Conservation (phyloP, 306 rosid species). For the Dalbergia cultrata region DNA sequence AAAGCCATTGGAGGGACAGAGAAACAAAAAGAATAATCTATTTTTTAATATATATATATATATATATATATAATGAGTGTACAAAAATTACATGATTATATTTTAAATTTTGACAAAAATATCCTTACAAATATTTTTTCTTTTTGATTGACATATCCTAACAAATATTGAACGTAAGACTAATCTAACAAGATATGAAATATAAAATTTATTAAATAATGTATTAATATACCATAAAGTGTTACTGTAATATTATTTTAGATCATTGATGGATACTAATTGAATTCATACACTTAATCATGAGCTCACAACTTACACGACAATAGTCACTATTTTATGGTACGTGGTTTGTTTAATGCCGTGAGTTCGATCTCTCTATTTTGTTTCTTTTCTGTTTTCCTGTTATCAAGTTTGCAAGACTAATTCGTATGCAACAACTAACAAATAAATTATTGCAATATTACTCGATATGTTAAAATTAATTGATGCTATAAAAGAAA, state of each 20-base stretch:
- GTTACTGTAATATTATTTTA: no score
- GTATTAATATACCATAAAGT: no score
- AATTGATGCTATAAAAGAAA: slow-evolving; percentile 16
- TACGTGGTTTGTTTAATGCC: neutral
- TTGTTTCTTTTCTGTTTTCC: neutral
- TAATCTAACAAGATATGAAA: neutral
- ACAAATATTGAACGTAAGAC: neutral
- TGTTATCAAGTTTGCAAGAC: neutral
- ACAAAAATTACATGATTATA: no score
- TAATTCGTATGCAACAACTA: slow-evolving; percentile 13
- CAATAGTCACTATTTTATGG: neutral
- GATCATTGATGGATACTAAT: neutral
- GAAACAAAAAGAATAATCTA: neutral
- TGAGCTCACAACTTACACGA: neutral
- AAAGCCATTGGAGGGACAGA: slow-evolving; percentile 5
- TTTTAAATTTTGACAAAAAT: neutral
- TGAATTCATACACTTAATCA: neutral
- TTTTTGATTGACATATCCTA: neutral
- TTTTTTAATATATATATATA: no score
- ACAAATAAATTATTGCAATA: slow-evolving; percentile 28
- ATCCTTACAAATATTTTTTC: neutral
- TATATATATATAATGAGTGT: no score
- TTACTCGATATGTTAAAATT: slow-evolving; percentile 14
- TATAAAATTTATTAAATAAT: neutral
- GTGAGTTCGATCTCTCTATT: neutral